phyloP scores from a whole-genome alignment of 768 basidiomycete species.

The Fomitopsis pulvina region DNA sequence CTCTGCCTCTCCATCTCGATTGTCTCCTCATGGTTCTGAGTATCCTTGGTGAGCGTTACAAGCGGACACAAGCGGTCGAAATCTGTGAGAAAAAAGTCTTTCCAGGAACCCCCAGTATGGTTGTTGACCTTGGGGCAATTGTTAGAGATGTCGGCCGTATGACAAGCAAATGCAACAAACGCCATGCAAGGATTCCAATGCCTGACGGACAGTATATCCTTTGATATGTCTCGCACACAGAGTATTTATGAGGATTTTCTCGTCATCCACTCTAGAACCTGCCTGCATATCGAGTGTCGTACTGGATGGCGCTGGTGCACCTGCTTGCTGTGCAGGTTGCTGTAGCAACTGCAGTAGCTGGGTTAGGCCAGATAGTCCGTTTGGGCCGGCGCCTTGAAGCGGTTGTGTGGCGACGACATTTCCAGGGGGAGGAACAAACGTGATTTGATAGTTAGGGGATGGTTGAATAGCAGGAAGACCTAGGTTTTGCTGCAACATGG shows the following conservation, averaged over 20 bases:
- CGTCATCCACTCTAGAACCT: conserved; percentile 44
- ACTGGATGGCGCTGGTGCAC: too few relatives aligned
- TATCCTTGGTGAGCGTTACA: neutral
- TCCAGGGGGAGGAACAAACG: too few relatives aligned
- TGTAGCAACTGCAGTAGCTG: neutral
- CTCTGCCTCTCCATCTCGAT: neutral
- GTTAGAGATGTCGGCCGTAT: neutral
- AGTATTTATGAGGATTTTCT: conserved; percentile 49
- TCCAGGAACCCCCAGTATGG: conserved; percentile 60
- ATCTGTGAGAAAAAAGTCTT: conserved; percentile 74
- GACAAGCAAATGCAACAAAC: conserved; percentile 30
- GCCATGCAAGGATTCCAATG: conserved; percentile 59
- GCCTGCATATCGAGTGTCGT: conserved; percentile 32
- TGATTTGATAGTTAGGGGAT: too few relatives aligned
- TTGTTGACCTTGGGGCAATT: conserved; percentile 31
- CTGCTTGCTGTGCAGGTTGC: neutral
- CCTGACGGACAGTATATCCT: conserved; percentile 51
- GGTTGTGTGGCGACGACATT: neutral
- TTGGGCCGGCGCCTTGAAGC: neutral
- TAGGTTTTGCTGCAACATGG: too few relatives aligned
- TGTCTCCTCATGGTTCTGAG: neutral
- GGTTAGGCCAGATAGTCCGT: neutral
- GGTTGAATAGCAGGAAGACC: too few relatives aligned
- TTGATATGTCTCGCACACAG: conserved; percentile 29
- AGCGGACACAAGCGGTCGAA: conserved; percentile 46